These are phyloP conservation scores for Pontederia paniculata DNA, from an alignment of 176 grass and related monocot species.

Conservation along the genomic window DNA sequence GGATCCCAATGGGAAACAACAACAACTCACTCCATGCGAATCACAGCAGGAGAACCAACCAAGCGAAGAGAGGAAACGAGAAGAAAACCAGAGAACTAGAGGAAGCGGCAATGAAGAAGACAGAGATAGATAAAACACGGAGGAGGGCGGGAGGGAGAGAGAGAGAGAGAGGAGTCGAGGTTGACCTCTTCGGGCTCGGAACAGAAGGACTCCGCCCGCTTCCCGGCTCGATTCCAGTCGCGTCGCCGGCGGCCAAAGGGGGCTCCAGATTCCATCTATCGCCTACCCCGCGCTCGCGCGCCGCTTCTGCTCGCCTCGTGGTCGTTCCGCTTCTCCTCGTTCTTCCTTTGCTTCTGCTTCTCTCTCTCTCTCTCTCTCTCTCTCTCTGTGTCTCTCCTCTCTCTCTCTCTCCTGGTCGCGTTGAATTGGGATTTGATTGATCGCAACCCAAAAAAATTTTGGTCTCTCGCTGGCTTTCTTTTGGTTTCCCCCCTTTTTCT, in stretches of 20 bases:
- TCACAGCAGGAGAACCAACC: background rate
- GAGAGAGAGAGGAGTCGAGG: background rate
- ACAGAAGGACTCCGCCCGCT: background rate
- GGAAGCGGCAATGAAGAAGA: no score
- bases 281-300: background rate
- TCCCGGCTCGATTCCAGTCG: no score
- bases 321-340: no score
- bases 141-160: slow-evolving; percentile 13
- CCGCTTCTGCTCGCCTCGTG: background rate
- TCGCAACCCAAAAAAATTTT: background rate
- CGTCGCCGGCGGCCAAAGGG: no score
- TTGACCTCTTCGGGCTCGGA: slow-evolving; percentile 18
- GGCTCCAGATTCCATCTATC: background rate
- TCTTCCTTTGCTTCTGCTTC: background rate
- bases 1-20: background rate
- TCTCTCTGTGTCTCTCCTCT: background rate
- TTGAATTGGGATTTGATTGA: slow-evolving; percentile 1
- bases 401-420: background rate
- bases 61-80: background rate
- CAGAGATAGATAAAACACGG: background rate
- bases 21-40: background rate
- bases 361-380: background rate
- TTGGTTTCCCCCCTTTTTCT: no score
- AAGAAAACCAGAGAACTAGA: background rate
- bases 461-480: no score